Evolutionary conservation across 2,329 filamentous ascomycete species (phyloP), one percentile per base, ranked within the genome.

Genomic region (Aureobasidium pullulans): DNA sequence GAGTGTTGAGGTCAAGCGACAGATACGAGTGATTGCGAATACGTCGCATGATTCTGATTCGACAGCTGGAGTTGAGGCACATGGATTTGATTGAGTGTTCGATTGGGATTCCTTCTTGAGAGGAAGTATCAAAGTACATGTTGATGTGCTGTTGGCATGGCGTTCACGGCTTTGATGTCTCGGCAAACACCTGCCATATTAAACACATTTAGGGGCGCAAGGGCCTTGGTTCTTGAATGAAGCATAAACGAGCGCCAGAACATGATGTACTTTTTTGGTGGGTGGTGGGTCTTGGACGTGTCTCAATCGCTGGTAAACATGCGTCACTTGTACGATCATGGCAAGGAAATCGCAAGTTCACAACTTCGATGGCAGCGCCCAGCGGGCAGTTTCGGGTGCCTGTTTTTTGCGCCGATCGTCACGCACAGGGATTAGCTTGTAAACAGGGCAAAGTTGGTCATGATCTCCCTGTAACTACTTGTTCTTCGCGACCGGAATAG

Each of bases 261-360:
- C 48, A 52, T 19, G 48, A 29, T 52, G 48, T 49, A 31, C 19
- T 6, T 15, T 31, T 52, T 52, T 40, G 48, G 48, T 40, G 19
- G 28, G n/a, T 34, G 39, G 50, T 43, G 36, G 50, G 50, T 54
- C 50, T 54, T 43, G 36, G 50, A 39, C 43, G 37, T 54, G 50
- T 54, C 37, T 11, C 32, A 43, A 54, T 43, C 15, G 15, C 29
- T 36, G 31, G 39, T 56, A 43, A 57, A 47, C 8, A 39, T 57
- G 54, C 54, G 54, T 57, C 54, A 57, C 43, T 42, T 57, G 42
- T 48, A 57, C 54, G 34, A 48, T 44, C 52, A 29, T 36, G 34
- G 13, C 39, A 46, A 15, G 42, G 32, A 57, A 47, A 3, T 34
- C 29, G 34, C 34, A 13, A 36, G 8, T n/a, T 52, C 36, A 19